Base-by-base conservation (phyloP, 2,329 filamentous ascomycete genomes). In the Sporothrix variecibatus region DNA sequence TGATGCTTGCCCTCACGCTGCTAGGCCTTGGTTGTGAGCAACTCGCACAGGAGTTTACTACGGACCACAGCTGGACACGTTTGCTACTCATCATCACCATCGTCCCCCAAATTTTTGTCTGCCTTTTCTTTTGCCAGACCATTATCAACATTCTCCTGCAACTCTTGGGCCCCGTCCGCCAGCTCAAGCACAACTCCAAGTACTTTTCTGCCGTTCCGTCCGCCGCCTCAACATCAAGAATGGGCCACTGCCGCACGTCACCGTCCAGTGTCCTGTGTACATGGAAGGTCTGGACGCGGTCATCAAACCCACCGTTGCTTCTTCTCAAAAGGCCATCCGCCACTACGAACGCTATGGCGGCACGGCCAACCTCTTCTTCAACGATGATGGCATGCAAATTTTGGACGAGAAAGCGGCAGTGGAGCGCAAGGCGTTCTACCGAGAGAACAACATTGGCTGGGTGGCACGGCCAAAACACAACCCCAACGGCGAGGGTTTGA, bases 241-340 rank as follows among this genome's bases (percentile, higher is more conserved):
- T n/a, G 68, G 91, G 9, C 90, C 91, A 31, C 86, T 95, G n/a
- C 92, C 92, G 2, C 93, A 94, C 79, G 86, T 94, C 76, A 95
- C 93, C 3, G 92, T 97, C 56, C 94, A 97, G 80, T 95, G 93
- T 81, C 94, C 94, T 4, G 93, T 97, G 0, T 97, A 96, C 85
- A 96, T 95, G 82, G 94, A 97, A 81, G 93, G 93, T 77, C 86
- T 97, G 2, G 84, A 84, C 56, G 89, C 86, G 76, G 94, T 97
- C 81, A 94, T 95, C 78, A 88, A 87, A 26, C 93, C 93, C 7
- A 95, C 93, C 0, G 89, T 95, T 78, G 90, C 90, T 78, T 94
- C 92, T 1, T 87, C 94, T 82, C 94, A 94, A 83, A 88, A 91
- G 78, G 92, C 92, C 76, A 93, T 94, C 80, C 90, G 43, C 93